phyloP scores from a whole-genome alignment of 768 basidiomycete genomes.

The Dioszegia hungarica region DNA sequence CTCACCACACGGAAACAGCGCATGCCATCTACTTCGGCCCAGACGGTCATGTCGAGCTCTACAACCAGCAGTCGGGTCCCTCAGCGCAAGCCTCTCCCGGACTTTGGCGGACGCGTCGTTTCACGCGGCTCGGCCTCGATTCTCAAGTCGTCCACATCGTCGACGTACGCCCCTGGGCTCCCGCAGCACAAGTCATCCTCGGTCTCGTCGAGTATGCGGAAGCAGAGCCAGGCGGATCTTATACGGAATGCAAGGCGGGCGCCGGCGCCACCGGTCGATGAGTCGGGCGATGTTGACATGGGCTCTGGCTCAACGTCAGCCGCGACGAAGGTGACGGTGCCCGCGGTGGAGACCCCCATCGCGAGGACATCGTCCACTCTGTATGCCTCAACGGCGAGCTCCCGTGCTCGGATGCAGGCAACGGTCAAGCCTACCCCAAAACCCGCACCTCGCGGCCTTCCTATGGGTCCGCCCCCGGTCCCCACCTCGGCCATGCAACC shows the following conservation, averaged over 20 bases:
- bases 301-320: neutral
- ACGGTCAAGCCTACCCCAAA: constrained; percentile 26
- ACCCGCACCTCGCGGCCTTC: constrained; percentile 9
- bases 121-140: neutral
- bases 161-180: neutral
- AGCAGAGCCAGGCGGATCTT: constrained; percentile 31
- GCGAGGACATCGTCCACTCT: constrained; percentile 28
- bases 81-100: neutral
- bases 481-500: constrained; percentile 7
- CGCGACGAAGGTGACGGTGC: too few relatives aligned
- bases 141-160: neutral
- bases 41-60: constrained; percentile 10
- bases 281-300: neutral
- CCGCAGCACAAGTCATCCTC: neutral
- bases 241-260: constrained; percentile 33
- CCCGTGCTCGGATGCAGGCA: constrained; percentile 41
- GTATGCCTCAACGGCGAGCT: constrained; percentile 34
- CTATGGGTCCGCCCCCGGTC: neutral
- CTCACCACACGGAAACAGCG: neutral
- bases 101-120: neutral
- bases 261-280: constrained; percentile 12
- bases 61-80: constrained; percentile 2
- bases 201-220: constrained; percentile 11
- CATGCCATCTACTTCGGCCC: constrained; percentile 24
- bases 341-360: too few relatives aligned